A percentile compares a stretch with the other conserved stretches of the same genome.
Conservation (phyloP, 495 filamentous ascomycete species). For the Penicillium maclennaniae region DNA sequence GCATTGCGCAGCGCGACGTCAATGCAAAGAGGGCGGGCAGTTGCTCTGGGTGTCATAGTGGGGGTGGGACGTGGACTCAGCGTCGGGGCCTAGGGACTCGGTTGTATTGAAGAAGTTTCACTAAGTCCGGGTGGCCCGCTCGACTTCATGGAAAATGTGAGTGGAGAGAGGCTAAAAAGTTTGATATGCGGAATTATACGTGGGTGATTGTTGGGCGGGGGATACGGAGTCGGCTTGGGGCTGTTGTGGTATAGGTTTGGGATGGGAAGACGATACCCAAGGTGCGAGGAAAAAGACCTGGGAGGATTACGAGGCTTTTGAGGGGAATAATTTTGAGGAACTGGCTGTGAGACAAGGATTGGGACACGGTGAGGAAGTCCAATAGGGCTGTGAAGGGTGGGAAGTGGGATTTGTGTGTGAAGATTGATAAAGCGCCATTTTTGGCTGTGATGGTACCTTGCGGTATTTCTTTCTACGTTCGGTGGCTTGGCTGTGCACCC, state of each 20-base stretch:
- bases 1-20: conserved; percentile 46
- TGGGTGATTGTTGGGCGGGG: conserved; percentile 58
- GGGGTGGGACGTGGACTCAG: conserved; percentile 59
- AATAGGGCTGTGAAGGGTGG: conserved; percentile 43
- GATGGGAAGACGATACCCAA: conserved; percentile 44
- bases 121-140: conserved; percentile 64
- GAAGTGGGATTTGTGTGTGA: conserved; percentile 52
- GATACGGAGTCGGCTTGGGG: conserved; percentile 52
- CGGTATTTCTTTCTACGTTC: conserved; percentile 65
- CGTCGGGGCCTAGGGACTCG: conserved; percentile 46
- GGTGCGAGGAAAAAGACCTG: conserved; percentile 56
- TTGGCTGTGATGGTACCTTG: conserved; percentile 55
- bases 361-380: conserved; percentile 47
- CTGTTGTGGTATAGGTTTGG: conserved; percentile 61
- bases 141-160: conserved; percentile 56
- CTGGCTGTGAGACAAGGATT: conserved; percentile 40
- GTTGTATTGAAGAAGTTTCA: conserved; percentile 58
- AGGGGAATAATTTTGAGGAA: conserved; percentile 46
- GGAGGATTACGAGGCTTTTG: conserved; percentile 47
- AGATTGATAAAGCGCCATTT: conserved; percentile 52
- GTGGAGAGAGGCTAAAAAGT: conserved; percentile 58
- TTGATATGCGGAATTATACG: conserved; percentile 60
- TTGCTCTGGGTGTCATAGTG: conserved; percentile 59
- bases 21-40: conserved; percentile 49
- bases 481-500: conserved; percentile 54